Evolutionary conservation across 768 basidiomycete genomes (phyloP), one percentile per base, ranked within the genome.

Genomic region (Suillus subalutaceus): DNA sequence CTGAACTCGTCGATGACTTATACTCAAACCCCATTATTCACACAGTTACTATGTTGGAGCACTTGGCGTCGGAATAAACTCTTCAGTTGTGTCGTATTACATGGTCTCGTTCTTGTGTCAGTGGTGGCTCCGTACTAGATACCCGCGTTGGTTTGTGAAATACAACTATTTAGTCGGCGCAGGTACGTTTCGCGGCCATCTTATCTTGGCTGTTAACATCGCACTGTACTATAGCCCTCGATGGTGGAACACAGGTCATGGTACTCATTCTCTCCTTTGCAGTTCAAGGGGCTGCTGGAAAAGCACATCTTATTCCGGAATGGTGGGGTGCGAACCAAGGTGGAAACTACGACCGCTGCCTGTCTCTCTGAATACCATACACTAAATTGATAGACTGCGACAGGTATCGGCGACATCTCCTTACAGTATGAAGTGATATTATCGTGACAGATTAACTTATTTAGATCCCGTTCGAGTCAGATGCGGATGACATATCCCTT

Each of bases 251-350:
- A 1, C 79, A 86, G 72, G 84, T 87, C 35, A 86, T 87, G 83
- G 80, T 85, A 20, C 85, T 86, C 69, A 79, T 87, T 37, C 73
- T 83, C 13, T 83, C 86, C 0, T 81, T 80, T 65, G 78, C 84
- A 0, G 84, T 87, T 0, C 81, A 82, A 64, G 87, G 87, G 15
- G 85, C 82, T 8, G 78, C 82, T 6, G 85, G 86, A 15, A 65
- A 73, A 6, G 73, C 82, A 1, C 81, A 85, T 70, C 68, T 82
- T 26, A 84, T 85, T 77, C 83, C 83, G 26, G 75, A 79, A 72
- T 85, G 84, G 84, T 84, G 83, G 84, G 82, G 83, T 15, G 84
- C 83, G 7, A 84, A 85, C 69, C 83, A 85, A 68, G 71, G 71
- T 20, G 82, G 82, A 70, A 73, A 78, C 70, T 75, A 70, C 20